Percentiles rank a stretch among this genome's conserved stretches.
Conservation (phyloP, 768 basidiomycete genomes). For the Lactifluus pinguis region DNA sequence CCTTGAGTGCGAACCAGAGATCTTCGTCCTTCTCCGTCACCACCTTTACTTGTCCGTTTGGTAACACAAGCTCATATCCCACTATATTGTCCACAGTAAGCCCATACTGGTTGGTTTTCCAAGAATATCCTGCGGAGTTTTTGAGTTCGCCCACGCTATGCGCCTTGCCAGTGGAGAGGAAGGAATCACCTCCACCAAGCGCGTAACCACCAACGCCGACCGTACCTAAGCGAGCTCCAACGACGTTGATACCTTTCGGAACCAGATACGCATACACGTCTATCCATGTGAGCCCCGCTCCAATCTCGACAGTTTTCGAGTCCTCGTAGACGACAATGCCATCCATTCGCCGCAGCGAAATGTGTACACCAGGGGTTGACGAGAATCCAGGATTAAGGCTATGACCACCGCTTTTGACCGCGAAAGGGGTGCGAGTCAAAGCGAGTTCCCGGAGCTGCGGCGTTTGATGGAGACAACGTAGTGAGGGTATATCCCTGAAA, state of each 20-base stretch:
- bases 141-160: background rate
- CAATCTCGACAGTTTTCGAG: background rate
- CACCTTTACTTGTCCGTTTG: background rate
- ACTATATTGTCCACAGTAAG: background rate
- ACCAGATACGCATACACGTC: background rate
- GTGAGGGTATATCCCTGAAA: background rate
- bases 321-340: background rate
- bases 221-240: background rate
- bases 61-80: background rate
- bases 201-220: background rate
- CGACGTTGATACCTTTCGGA: background rate
- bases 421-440: background rate
- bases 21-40: slow-evolving; percentile 18
- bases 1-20: slow-evolving; percentile 12
- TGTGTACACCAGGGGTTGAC: background rate
- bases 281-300: background rate
- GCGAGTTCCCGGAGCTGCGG: background rate
- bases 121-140: background rate
- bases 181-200: background rate
- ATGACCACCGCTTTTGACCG: background rate
- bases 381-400: background rate
- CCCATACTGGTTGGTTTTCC: background rate
- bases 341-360: background rate
- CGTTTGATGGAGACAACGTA: background rate
- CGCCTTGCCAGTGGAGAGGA: too few relatives aligned